Evolutionary conservation across 805 yeast species (phyloP).

Genomic region (Cyberlindnera sargentensis): DNA sequence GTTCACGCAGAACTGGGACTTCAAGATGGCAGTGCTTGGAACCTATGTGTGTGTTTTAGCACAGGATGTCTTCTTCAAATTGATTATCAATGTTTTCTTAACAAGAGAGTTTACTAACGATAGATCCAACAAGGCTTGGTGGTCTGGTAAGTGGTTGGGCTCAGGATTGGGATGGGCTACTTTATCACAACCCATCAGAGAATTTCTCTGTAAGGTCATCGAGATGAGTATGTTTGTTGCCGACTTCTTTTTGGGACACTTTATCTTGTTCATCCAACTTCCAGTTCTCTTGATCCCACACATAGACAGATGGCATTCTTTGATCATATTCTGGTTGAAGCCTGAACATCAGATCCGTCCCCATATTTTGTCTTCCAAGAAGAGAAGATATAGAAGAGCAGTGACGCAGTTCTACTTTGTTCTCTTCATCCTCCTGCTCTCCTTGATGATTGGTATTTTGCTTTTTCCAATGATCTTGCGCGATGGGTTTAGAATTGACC

Average conservation of each 20-base stretch:
- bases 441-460: conserved; percentile 28
- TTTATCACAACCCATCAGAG: conserved; percentile 51
- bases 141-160: conserved; percentile 62
- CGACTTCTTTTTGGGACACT: conserved; percentile 48
- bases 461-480: conserved; percentile 34
- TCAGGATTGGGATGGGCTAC: conserved; percentile 49
- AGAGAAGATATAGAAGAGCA: conserved; percentile 32
- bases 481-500: conserved; percentile 31
- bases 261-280: conserved; percentile 41
- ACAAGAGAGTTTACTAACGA: conserved; percentile 51
- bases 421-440: conserved; percentile 28
- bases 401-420: conserved; percentile 28
- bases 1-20: conserved; percentile 50
- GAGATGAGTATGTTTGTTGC: conserved; percentile 52
- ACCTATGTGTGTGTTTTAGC: conserved; percentile 36
- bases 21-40: conserved; percentile 49
- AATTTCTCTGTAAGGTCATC: conserved; percentile 46
- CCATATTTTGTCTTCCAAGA: conserved; percentile 36
- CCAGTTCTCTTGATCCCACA: conserved; percentile 52
- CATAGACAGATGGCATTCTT: conserved; percentile 51
- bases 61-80: conserved; percentile 45
- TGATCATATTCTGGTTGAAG: conserved; percentile 53
- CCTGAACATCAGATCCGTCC: conserved; percentile 44
- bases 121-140: conserved; percentile 55
- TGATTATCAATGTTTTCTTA: conserved; percentile 37